phyloP scores from a whole-genome alignment of 345 rosid genomes.

The Abelmoschus esculentus region DNA sequence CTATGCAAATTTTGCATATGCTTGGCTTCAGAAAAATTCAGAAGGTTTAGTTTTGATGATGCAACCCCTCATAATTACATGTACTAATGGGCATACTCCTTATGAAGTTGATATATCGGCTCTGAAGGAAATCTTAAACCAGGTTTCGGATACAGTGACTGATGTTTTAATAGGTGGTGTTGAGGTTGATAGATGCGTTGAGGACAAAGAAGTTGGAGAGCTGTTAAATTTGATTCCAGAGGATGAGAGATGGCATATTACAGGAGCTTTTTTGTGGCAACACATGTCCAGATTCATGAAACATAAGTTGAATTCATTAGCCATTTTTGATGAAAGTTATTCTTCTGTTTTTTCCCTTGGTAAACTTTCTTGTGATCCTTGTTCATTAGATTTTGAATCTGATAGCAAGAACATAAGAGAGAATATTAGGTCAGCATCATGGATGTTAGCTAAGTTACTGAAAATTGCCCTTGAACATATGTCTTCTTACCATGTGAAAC shows the following conservation, averaged over 20 bases:
- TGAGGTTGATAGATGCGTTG: constrained; percentile 15
- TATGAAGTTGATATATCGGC: constrained; percentile 56
- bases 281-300: constrained; percentile 55
- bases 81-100: constrained; percentile 46
- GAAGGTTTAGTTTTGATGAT: constrained; percentile 50
- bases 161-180: constrained; percentile 20
- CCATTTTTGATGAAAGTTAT: constrained; percentile 30
- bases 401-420: constrained; percentile 29
- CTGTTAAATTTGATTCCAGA: constrained; percentile 43
- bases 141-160: constrained; percentile 20
- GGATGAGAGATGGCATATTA: constrained; percentile 65
- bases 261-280: constrained; percentile 69
- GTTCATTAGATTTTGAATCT: constrained; percentile 27
- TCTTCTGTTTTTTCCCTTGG: constrained; percentile 26
- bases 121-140: constrained; percentile 36
- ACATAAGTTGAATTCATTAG: constrained; percentile 41
- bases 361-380: constrained; percentile 21
- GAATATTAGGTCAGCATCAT: constrained; percentile 27
- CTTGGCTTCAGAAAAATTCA: constrained; percentile 58
- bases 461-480: constrained; percentile 37
- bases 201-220: constrained; percentile 27
- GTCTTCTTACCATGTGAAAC: constrained; percentile 63
- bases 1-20: constrained; percentile 50
- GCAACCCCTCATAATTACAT: constrained; percentile 50
- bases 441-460: constrained; percentile 40